Conservation (phyloP, 306 rosid genomes). For the Cucurbita argyrosperma region DNA sequence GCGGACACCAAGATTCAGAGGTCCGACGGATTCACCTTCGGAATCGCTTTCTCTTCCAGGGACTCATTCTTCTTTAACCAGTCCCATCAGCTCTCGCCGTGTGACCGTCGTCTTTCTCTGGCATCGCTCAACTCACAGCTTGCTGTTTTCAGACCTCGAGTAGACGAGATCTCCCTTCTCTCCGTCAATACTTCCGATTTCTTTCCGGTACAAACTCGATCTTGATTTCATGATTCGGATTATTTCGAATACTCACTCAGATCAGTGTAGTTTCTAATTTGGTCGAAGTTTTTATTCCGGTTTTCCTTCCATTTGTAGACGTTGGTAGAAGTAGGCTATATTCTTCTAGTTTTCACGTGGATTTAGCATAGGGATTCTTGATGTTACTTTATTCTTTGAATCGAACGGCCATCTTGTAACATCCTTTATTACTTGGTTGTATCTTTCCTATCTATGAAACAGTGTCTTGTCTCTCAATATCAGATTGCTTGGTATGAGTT, state of each 20-base stretch:
- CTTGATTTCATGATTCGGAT: not conserved
- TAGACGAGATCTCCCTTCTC: constrained; percentile 68
- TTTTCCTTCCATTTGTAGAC: not conserved
- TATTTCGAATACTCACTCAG: not conserved
- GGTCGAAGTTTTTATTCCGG: not conserved
- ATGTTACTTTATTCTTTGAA: not conserved
- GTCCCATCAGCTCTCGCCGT: constrained; percentile 59
- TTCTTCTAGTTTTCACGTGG: not conserved
- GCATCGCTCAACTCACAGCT: constrained; percentile 37
- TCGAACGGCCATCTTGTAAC: not conserved
- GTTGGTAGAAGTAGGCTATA: not conserved
- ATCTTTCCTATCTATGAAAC: not conserved
- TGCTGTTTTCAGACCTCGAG: constrained; percentile 50
- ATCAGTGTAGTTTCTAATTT: not conserved
- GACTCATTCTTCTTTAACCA: constrained; percentile 31
- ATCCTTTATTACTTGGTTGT: not conserved
- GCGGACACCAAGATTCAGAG: constrained; percentile 53
- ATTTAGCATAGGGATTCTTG: not conserved
- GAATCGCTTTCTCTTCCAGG: constrained; percentile 43
- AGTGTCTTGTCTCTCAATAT: not conserved
- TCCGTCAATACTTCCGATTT: constrained; percentile 40
- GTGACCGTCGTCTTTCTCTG: constrained; percentile 50
- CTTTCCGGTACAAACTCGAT: constrained; percentile 27
- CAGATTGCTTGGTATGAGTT: not conserved
- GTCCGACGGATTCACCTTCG: constrained; percentile 59